phyloP scores from a whole-genome alignment of 495 filamentous ascomycete species.

The Rhypophila decipiens region DNA sequence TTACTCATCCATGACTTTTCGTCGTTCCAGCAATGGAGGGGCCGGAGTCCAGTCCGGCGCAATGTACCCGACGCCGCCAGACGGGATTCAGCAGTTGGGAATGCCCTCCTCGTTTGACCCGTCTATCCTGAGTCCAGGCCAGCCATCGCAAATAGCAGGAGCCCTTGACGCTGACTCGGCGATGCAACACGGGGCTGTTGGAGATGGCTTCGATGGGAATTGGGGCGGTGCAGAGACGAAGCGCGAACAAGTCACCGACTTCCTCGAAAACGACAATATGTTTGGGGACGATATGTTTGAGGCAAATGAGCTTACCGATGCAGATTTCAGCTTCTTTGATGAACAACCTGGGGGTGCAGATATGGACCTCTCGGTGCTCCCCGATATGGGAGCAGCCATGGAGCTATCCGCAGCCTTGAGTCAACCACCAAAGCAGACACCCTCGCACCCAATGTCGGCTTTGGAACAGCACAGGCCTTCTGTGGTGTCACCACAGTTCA shows the following conservation, averaged over 20 bases:
- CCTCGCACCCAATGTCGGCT: background rate
- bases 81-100: constrained; percentile 51
- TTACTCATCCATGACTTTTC: constrained; percentile 38
- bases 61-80: constrained; percentile 85
- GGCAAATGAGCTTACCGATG: constrained; percentile 75
- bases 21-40: constrained; percentile 44
- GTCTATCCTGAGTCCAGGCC: constrained; percentile 40
- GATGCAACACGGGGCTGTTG: constrained; percentile 11
- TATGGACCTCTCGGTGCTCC: constrained; percentile 21
- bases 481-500: constrained; percentile 28
- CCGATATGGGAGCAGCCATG: constrained; percentile 8
- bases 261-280: constrained; percentile 53
- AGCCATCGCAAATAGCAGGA: constrained; percentile 18
- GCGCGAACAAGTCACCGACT: constrained; percentile 26
- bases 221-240: constrained; percentile 33
- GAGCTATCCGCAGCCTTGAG: constrained; percentile 8
- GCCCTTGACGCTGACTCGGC: constrained; percentile 21
- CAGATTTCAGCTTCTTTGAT: constrained; percentile 90
- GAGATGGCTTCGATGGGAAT: constrained; percentile 21
- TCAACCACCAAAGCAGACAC: constrained; percentile 5
- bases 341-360: constrained; percentile 35
- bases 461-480: constrained; percentile 1
- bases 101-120: constrained; percentile 45
- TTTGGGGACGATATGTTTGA: constrained; percentile 75
- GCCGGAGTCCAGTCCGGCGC: constrained; percentile 50